phyloP scores from a whole-genome alignment of 1,139 yeast genomes.

The Pichia sp. region DNA sequence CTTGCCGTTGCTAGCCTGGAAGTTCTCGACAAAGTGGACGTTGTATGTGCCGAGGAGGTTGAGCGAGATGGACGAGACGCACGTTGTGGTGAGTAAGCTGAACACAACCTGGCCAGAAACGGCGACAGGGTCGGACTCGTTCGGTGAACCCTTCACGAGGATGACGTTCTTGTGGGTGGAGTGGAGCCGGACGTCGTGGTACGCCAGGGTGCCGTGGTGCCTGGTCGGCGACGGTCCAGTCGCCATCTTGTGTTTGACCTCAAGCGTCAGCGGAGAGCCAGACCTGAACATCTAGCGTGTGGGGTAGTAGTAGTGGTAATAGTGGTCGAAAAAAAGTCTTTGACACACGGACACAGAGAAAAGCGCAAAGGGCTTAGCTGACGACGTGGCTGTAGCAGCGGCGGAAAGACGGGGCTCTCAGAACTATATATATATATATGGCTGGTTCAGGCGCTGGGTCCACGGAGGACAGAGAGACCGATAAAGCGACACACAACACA shows the following conservation, averaged over 20 bases:
- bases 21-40: constrained; percentile 47
- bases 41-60: constrained; percentile 50
- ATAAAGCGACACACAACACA: too few species aligned
- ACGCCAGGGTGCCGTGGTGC: background rate
- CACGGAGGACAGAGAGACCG: too few species aligned
- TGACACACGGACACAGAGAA: too few species aligned
- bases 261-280: background rate
- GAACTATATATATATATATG: too few species aligned
- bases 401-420: too few species aligned
- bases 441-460: too few species aligned
- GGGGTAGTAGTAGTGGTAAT: background rate
- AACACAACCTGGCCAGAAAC: constrained; percentile 56
- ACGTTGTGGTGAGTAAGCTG: constrained; percentile 17
- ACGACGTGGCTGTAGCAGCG: too few species aligned
- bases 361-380: too few species aligned
- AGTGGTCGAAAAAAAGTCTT: too few species aligned
- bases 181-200: constrained; percentile 35
- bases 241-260: background rate
- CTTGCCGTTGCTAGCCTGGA: constrained; percentile 16
- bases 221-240: background rate
- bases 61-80: constrained; percentile 45
- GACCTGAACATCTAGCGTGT: background rate
- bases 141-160: constrained; percentile 53
- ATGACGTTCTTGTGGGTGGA: constrained; percentile 52
- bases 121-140: constrained; percentile 51